A percentile compares a stretch with the other conserved stretches of the same genome.
These are phyloP conservation scores for Coemansia sp. DNA, from an alignment of 192 early-diverging fungal species.

Conservation along the genomic window DNA sequence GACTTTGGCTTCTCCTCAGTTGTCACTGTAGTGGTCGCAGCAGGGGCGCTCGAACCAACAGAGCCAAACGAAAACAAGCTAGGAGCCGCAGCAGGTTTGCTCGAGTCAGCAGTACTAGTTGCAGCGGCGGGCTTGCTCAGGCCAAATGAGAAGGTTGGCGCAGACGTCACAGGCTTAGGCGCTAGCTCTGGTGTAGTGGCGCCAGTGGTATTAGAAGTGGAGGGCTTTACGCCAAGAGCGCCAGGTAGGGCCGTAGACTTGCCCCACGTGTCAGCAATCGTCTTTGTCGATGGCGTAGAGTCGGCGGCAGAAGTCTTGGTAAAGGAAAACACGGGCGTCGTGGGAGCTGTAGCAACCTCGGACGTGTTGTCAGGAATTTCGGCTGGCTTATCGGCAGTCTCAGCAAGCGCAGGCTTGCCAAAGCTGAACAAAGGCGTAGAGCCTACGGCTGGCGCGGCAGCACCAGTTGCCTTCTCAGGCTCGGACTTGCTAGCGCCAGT, in stretches of 20 bases:
- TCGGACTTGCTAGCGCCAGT: background rate
- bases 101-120: background rate
- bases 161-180: slow-evolving; percentile 8
- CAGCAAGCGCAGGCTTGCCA: slow-evolving; percentile 9
- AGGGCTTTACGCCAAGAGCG: slow-evolving; percentile 12
- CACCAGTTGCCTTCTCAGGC: background rate
- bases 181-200: slow-evolving; percentile 11
- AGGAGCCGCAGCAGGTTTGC: slow-evolving; percentile 14
- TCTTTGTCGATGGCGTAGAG: slow-evolving; percentile 7
- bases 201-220: slow-evolving; percentile 5
- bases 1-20: slow-evolving; percentile 16
- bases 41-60: slow-evolving; percentile 3
- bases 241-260: slow-evolving; percentile 2
- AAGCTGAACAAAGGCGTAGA: slow-evolving; percentile 27
- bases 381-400: slow-evolving; percentile 10
- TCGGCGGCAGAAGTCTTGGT: slow-evolving; percentile 9
- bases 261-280: slow-evolving; percentile 10
- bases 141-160: slow-evolving; percentile 23
- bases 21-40: background rate
- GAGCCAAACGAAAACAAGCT: slow-evolving; percentile 26
- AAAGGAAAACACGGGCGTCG: slow-evolving; percentile 27
- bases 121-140: slow-evolving; percentile 12
- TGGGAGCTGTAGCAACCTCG: slow-evolving; percentile 15
- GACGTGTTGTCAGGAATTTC: slow-evolving; percentile 5
- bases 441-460: background rate